Evolutionary conservation across 495 filamentous ascomycete species (phyloP).

Genomic region (Trichoderma virens): DNA sequence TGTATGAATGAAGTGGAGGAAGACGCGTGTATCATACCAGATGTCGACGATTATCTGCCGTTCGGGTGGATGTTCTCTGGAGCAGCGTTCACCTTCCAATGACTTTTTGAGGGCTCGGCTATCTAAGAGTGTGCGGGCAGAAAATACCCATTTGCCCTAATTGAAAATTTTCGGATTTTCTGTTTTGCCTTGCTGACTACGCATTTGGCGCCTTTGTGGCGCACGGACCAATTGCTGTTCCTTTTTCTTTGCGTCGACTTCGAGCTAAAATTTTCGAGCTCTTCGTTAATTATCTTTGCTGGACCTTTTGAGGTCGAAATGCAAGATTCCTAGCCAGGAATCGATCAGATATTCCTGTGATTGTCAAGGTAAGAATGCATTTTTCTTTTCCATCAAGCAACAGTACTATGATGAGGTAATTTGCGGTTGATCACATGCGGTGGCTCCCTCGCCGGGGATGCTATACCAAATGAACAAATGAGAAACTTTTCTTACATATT

Average conservation of each 20-base stretch:
- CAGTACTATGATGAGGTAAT: slow-evolving; percentile 80
- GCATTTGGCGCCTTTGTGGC: not conserved
- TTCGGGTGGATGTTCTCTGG: slow-evolving; percentile 11
- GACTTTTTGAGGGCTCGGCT: slow-evolving; percentile 8
- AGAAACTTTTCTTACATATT: slow-evolving; percentile 98
- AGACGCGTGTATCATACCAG: not conserved
- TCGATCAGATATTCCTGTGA: not conserved
- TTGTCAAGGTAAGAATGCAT: slow-evolving; percentile 15
- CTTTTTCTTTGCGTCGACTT: not conserved
- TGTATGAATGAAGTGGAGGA: slow-evolving; percentile 11
- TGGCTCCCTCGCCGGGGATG: slow-evolving; percentile 82
- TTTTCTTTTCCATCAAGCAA: slow-evolving; percentile 10
- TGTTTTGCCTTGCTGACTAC: slow-evolving; percentile 9
- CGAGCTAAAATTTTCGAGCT: slow-evolving; percentile 6
- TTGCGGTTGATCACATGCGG: slow-evolving; percentile 87
- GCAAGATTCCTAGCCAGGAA: not conserved
- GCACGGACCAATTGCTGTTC: slow-evolving; percentile 4
- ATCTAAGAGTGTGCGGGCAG: slow-evolving; percentile 9
- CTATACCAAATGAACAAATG: slow-evolving; percentile 63
- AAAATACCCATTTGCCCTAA: slow-evolving; percentile 14
- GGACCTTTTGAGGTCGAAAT: not conserved
- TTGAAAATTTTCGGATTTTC: slow-evolving; percentile 8
- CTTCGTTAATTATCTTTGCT: not conserved
- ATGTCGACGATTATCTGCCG: slow-evolving; percentile 14
- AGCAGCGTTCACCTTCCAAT: slow-evolving; percentile 9